A percentile compares a stretch with the other conserved stretches of the same genome.
These are phyloP conservation scores for Erodium moschatum DNA, from an alignment of 441 rosid species.

Conservation along the genomic window DNA sequence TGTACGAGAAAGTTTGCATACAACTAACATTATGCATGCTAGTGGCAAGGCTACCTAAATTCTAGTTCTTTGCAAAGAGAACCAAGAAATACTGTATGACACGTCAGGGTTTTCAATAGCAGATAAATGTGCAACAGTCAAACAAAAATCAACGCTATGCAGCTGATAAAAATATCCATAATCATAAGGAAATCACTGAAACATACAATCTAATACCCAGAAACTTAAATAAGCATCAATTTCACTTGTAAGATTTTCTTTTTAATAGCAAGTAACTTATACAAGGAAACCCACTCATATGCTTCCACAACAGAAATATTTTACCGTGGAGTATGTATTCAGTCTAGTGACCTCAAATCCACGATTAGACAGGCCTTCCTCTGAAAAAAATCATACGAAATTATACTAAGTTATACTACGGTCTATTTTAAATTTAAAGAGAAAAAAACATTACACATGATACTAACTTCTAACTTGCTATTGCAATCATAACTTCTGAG, in stretches of 20 bases:
- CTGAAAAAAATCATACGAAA: slow-evolving; percentile 40
- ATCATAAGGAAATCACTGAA: not conserved
- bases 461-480: not conserved
- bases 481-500: slow-evolving; percentile 2
- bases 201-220: not conserved
- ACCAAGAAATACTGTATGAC: not conserved
- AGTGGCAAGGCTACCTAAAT: not conserved
- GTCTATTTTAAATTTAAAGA: not conserved
- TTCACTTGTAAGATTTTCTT: not conserved
- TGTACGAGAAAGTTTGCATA: not conserved
- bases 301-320: slow-evolving; percentile 25
- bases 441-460: slow-evolving; percentile 14
- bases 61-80: not conserved
- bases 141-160: not conserved
- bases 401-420: slow-evolving; percentile 11
- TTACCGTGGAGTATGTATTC: slow-evolving; percentile 84
- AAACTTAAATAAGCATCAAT: not conserved
- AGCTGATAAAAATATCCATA: not conserved
- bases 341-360: slow-evolving; percentile 86
- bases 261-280: too few species aligned
- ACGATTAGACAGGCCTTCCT: slow-evolving; percentile 68
- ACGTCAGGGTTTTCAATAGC: not conserved
- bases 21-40: not conserved
- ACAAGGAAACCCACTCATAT: not conserved
- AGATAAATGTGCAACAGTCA: not conserved